phyloP scores from a whole-genome alignment of 805 yeast species.

The Priceomyces melissophilus region DNA sequence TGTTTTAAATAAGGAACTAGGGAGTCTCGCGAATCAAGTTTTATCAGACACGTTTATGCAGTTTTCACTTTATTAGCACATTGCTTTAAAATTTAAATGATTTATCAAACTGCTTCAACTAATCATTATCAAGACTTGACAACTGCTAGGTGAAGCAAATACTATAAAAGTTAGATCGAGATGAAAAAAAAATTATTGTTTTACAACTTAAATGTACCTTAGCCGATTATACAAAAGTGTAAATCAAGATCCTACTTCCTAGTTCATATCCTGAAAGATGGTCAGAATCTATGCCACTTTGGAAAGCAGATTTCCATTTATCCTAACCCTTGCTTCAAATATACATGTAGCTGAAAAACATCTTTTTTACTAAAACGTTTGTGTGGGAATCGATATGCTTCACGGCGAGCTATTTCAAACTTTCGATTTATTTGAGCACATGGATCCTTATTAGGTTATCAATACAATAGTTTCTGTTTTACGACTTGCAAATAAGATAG shows the following conservation, averaged over 20 bases:
- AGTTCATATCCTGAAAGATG: conserved; percentile 57
- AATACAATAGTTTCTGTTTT: conserved; percentile 72
- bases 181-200: conserved; percentile 57
- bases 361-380: conserved; percentile 63
- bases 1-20: not conserved
- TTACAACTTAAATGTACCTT: conserved; percentile 23
- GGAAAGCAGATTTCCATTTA: conserved; percentile 26
- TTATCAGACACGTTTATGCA: not conserved
- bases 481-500: conserved; percentile 54
- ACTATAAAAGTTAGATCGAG: conserved; percentile 35
- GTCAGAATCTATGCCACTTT: conserved; percentile 39
- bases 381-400: conserved; percentile 65
- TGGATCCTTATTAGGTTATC: conserved; percentile 77
- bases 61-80: not conserved
- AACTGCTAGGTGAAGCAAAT: conserved; percentile 50
- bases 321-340: conserved; percentile 37
- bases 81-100: not conserved
- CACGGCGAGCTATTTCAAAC: conserved; percentile 83
- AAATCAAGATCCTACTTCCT: conserved; percentile 37
- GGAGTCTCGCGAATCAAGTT: not conserved
- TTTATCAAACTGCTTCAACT: conserved; percentile 29
- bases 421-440: conserved; percentile 64
- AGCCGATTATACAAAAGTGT: conserved; percentile 14
- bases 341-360: conserved; percentile 76
- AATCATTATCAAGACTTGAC: conserved; percentile 63